Evolutionary conservation across 176 grass and related monocot species (phyloP).

Genomic region (Musa itinerans): DNA sequence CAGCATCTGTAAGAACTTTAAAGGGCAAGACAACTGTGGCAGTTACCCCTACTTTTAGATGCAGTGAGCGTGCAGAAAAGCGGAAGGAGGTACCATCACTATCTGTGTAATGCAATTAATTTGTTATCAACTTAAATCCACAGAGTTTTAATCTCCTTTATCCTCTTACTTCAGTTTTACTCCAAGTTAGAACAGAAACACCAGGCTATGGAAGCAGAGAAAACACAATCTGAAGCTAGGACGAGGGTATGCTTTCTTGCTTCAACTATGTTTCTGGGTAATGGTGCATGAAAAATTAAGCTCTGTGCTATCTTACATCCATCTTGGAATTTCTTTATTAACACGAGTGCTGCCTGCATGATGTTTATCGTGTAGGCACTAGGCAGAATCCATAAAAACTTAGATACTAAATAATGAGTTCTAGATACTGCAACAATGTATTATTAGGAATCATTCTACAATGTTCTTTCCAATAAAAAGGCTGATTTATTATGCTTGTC

Average conservation of each 20-base stretch:
- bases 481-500: too few species aligned
- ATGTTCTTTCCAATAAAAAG: not conserved
- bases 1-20: constrained; percentile 17
- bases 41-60: constrained; percentile 28
- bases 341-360: not conserved
- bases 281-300: not conserved
- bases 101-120: not conserved
- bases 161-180: constrained; percentile 31
- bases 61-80: constrained; percentile 44
- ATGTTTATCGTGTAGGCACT: not conserved
- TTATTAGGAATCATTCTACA: not conserved
- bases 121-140: not conserved
- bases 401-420: too few species aligned
- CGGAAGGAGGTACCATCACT: constrained; percentile 33
- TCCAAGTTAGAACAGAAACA: constrained; percentile 42
- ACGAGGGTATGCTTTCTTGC: constrained; percentile 24
- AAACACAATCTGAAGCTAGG: constrained; percentile 31
- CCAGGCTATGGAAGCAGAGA: constrained; percentile 41
- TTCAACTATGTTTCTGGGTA: not conserved
- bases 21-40: constrained; percentile 25
- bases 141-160: not conserved
- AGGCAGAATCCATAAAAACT: not conserved
- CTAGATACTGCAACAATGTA: not conserved
- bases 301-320: not conserved
- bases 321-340: not conserved